These are phyloP conservation scores for Microcos paniculata DNA, from an alignment of 345 rosid genomes.

Conservation along the genomic window DNA sequence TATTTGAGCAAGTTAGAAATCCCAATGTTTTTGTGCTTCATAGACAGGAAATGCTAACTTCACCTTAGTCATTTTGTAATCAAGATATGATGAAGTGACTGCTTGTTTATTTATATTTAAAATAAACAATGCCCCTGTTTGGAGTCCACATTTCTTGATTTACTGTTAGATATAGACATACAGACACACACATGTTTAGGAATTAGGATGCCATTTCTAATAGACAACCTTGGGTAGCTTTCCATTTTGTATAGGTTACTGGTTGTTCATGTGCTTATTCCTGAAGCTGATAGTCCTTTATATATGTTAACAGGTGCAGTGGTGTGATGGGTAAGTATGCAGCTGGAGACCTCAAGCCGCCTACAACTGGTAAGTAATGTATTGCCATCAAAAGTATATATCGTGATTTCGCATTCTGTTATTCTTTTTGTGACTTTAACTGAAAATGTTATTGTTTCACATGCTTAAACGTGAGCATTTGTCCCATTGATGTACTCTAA, in stretches of 20 bases:
- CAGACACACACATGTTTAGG: not conserved
- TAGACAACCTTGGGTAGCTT: not conserved
- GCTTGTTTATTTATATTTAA: not conserved
- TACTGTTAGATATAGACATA: not conserved
- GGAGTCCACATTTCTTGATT: not conserved
- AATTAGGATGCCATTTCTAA: not conserved
- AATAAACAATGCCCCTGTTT: not conserved
- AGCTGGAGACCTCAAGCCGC: slow-evolving; percentile 98
- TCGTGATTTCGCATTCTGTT: not conserved
- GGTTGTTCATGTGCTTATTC: not conserved
- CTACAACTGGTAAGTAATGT: slow-evolving; percentile 61
- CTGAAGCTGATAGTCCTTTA: slow-evolving; percentile 3
- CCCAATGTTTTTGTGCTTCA: not conserved
- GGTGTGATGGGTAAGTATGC: slow-evolving; percentile 99
- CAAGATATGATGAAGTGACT: not conserved
- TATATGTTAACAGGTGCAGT: slow-evolving; percentile 69
- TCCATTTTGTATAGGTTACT: not conserved
- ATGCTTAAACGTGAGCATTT: not conserved
- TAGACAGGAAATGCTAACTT: not conserved
- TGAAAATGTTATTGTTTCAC: not conserved
- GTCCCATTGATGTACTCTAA: not conserved
- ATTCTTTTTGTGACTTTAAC: not conserved
- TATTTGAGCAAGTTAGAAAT: not conserved
- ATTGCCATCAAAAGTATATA: not conserved
- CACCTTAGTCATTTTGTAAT: not conserved